A percentile compares a stretch with the other conserved stretches of the same genome.
phyloP scores from a whole-genome alignment of 2,329 filamentous ascomycete genomes.

The Botryosphaeria agaves region DNA sequence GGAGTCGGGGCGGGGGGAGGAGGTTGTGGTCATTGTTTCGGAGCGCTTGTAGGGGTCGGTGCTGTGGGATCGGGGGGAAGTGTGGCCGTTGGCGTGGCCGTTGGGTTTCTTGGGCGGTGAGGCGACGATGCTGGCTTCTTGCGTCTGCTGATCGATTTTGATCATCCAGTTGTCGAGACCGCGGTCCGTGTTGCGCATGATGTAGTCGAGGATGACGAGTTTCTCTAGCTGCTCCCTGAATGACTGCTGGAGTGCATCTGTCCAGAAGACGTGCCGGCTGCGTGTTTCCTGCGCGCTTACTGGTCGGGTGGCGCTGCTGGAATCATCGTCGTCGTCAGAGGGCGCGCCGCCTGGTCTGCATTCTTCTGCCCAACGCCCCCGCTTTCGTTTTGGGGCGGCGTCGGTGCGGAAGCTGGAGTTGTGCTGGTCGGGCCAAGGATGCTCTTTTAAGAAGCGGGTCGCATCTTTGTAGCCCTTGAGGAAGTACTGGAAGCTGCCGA shows the following conservation, averaged over 20 bases:
- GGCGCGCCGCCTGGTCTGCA: slow-evolving; percentile 52
- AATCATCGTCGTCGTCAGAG: slow-evolving; percentile 45
- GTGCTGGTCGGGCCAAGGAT: slow-evolving; percentile 93
- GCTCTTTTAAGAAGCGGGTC: slow-evolving; percentile 82
- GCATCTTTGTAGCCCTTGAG: slow-evolving; percentile 94
- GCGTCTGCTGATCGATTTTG: slow-evolving; percentile 72
- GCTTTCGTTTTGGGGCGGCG: slow-evolving; percentile 46
- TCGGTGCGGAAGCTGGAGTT: slow-evolving; percentile 49
- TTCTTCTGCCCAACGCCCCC: slow-evolving; percentile 55
- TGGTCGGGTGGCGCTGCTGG: slow-evolving; percentile 23
- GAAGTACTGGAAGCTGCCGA: slow-evolving; percentile 94
- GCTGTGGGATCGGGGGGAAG: slow-evolving; percentile 13
- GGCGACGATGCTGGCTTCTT: slow-evolving; percentile 70
- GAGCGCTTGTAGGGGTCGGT: slow-evolving; percentile 58
- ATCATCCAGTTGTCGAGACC: slow-evolving; percentile 99
- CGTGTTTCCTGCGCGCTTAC: slow-evolving; percentile 23
- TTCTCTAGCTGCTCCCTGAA: slow-evolving; percentile 95
- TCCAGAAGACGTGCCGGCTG: slow-evolving; percentile 55
- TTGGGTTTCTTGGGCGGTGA: slow-evolving; percentile 45
- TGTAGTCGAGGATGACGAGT: slow-evolving; percentile 92
- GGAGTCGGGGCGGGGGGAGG: neutral
- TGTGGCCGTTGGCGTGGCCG: slow-evolving; percentile 16
- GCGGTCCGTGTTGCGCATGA: slow-evolving; percentile 96
- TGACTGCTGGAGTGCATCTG: slow-evolving; percentile 69
- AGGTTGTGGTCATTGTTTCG: slow-evolving; percentile 63